A percentile compares a stretch with the other conserved stretches of the same genome.
Conservation (phyloP, 345 rosid species). For the Melaleuca quinquenervia region DNA sequence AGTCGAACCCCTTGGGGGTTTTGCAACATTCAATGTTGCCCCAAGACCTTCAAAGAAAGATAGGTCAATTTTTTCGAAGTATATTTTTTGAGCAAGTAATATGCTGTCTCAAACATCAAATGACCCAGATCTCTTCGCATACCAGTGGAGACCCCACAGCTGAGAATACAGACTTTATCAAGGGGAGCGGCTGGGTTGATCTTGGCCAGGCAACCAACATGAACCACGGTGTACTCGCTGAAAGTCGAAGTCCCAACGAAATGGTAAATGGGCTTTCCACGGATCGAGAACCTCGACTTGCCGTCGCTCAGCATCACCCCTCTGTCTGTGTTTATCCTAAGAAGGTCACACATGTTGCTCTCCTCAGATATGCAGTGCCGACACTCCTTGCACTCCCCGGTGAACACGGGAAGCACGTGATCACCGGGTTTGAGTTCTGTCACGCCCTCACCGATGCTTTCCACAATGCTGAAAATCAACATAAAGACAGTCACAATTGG, state of each 20-base stretch:
- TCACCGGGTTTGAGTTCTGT: conserved; percentile 21
- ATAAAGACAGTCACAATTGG: neutral
- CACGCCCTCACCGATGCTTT: conserved; percentile 30
- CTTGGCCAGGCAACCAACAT: conserved; percentile 23
- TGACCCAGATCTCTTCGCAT: neutral
- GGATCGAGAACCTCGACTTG: conserved; percentile 16
- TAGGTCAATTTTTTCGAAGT: neutral
- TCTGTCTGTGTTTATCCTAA: conserved; percentile 15
- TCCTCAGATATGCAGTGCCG: conserved; percentile 22
- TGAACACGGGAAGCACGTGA: conserved; percentile 34
- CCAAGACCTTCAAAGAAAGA: conserved; percentile 17
- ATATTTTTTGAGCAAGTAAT: neutral
- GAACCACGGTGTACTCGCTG: conserved; percentile 23
- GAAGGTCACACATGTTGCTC: conserved; percentile 31
- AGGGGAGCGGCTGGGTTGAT: conserved; percentile 21
- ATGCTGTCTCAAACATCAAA: neutral
- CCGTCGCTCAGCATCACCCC: conserved; percentile 28
- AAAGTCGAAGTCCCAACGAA: conserved; percentile 27
- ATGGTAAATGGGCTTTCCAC: conserved; percentile 17
- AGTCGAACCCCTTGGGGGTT: conserved; percentile 16
- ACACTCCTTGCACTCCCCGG: conserved; percentile 32
- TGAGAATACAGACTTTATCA: conserved; percentile 31
- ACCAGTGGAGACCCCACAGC: conserved; percentile 33
- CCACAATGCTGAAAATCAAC: conserved; percentile 15
- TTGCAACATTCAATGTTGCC: conserved; percentile 31